Base-by-base conservation (phyloP, 1,284 basidiomycete genomes). In the Cutaneotrichosporon curvatum region DNA sequence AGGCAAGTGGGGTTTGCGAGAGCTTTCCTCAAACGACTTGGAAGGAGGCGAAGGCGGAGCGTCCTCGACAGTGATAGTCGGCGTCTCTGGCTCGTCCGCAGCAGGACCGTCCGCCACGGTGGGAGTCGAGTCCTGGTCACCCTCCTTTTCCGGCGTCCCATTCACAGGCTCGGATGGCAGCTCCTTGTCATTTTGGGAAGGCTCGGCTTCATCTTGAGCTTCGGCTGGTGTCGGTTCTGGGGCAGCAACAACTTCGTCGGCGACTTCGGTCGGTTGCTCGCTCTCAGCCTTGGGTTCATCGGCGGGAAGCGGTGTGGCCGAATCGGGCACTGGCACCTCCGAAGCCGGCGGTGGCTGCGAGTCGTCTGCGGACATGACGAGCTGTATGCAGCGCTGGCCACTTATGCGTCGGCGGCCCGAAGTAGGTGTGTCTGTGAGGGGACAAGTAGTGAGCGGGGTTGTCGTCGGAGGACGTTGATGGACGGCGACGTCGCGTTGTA, bases 331-430 rank as follows among this genome's bases (percentile, higher is more conserved):
- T 7, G 14, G 32, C 32, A 34, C 32, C 32, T 34, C 32, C 1
- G 35, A 11, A 7, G 16, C 22, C 18, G 23, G 23, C 20, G 37
- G 16, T 7, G n/a, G 3, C 9, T 44, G 33, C 15, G 42, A 18
- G 23, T 44, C 42, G 35, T 44, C 42, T 44, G 42, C 42, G 11
- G 42, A 44, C 42, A 44, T 44, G 42, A 18, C 42, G 32, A 34
- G 32, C 25, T 34, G 14, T 9, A 7, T 34, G 32, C 32, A 34
- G 32, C 32, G 32, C 32, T 14, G 8, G 32, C 14, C 25, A 7
- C 25, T 28, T 7, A 28, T 28, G 25, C 25, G n/a, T n/a, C n/a
- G n/a, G n/a, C n/a, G n/a, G n/a, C n/a, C n/a, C n/a, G n/a, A n/a
- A n/a, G n/a, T n/a, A n/a, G n/a, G n/a, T n/a, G n/a, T n/a, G n/a